Base-by-base conservation (phyloP, 148 eudicot species). In the Silene conica region DNA sequence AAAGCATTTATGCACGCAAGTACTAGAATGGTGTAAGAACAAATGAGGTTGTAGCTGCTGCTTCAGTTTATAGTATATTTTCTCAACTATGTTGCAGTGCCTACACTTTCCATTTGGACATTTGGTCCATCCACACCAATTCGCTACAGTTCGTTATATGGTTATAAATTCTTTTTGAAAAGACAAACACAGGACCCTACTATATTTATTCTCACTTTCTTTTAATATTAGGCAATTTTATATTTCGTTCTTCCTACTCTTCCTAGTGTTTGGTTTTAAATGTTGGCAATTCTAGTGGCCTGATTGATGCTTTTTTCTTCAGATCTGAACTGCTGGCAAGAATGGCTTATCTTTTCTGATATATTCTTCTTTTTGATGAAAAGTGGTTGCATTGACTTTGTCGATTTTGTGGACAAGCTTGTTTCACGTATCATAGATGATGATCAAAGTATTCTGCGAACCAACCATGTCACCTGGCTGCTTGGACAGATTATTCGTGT, bases 391-490 rank as follows among this genome's bases (percentile, higher is more conserved):
- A 85, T 96, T 76, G 97, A 96, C 82, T 92, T 96, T 82, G 91
- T 89, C 59, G 94, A 92, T 73, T 92, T 96, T 80, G 91, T 96
- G 83, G 99, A 96, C 80, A 92, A 92, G 86, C 90, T 96, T 77
- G 88, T 90, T 50, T 80, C 82, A 76, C 91, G 92, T 68, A 82
- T 90, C n/a, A 82, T 87, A 62, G 97, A 92, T 77, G 94, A 86
- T 69, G 92, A 96, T 83, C 90, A 76, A 61, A 86, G 86, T 74
- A 81, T 90, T 80, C 86, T 90, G 63, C 84, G 87, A 75, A 96
- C 99, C 57, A 96, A 96, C 82, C 97, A 96, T 70, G 96, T 96
- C 28, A 92, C 96, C 19, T 96, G 91, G 99, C 89, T 96, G 78
- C 85, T 96, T 65, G 92, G 94, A 63, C 97, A 92, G 76, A 87